phyloP scores from a whole-genome alignment of 1,284 basidiomycete genomes.

The Pascua sp. region DNA sequence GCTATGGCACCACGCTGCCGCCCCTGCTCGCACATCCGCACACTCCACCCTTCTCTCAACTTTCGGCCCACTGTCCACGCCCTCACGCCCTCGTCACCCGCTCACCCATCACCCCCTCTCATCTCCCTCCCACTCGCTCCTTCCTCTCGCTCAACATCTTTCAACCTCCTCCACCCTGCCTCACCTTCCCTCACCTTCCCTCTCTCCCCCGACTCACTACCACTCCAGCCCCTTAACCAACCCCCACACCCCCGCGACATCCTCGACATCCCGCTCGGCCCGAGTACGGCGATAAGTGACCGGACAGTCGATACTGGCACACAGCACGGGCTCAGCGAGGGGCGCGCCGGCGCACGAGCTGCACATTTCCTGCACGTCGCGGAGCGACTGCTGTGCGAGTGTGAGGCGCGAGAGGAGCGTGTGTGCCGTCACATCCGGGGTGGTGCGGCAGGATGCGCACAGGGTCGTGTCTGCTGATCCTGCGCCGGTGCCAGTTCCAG shows the following conservation, averaged over 20 bases:
- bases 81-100: too few species aligned
- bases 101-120: not conserved
- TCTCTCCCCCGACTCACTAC: constrained; percentile 4
- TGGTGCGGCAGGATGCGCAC: constrained; percentile 61
- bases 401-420: constrained; percentile 59
- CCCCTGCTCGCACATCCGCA: too few species aligned
- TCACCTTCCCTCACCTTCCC: too few species aligned
- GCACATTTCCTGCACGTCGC: constrained; percentile 66
- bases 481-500: not conserved
- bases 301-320: constrained; percentile 78
- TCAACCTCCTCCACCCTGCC: too few species aligned
- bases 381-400: constrained; percentile 59
- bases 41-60: too few species aligned
- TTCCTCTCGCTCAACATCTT: too few species aligned
- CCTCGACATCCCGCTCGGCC: constrained; percentile 58
- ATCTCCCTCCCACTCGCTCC: not conserved
- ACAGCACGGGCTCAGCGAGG: constrained; percentile 61
- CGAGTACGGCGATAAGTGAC: constrained; percentile 72
- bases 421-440: constrained; percentile 60
- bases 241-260: constrained; percentile 29
- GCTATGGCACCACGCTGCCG: too few species aligned
- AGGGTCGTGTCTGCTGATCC: constrained; percentile 53
- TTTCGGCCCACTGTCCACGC: too few species aligned
- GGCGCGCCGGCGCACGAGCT: constrained; percentile 62
- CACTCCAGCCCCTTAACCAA: constrained; percentile 25